These are phyloP conservation scores for Saccharomyces mikatae DNA, from an alignment of 805 yeast species.

Conservation along the genomic window DNA sequence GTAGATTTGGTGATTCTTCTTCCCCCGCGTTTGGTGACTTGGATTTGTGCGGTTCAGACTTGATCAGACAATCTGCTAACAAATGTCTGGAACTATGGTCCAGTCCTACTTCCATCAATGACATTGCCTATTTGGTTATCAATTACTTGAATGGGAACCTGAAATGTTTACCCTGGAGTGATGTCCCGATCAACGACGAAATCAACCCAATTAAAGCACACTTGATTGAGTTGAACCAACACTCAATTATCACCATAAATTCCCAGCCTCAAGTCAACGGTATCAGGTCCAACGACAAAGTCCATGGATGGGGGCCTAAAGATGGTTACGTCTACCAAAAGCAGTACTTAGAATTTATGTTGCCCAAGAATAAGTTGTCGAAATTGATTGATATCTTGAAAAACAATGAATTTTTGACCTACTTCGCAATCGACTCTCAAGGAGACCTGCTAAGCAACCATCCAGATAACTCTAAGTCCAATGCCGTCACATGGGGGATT, in stretches of 20 bases:
- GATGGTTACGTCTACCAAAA: slow-evolving; percentile 92
- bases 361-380: slow-evolving; percentile 43
- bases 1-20: slow-evolving; percentile 96
- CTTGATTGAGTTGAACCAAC: slow-evolving; percentile 54
- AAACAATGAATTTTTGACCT: slow-evolving; percentile 53
- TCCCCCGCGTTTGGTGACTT: slow-evolving; percentile 95
- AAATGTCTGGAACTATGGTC: slow-evolving; percentile 88
- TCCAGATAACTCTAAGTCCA: slow-evolving; percentile 60
- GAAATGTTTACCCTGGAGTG: slow-evolving; percentile 87
- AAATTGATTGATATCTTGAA: slow-evolving; percentile 24
- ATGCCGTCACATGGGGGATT: slow-evolving; percentile 97
- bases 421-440: slow-evolving; percentile 61
- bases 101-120: slow-evolving; percentile 51
- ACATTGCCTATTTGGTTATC: slow-evolving; percentile 55
- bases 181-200: slow-evolving; percentile 77
- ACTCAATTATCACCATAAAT: slow-evolving; percentile 74
- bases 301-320: slow-evolving; percentile 92
- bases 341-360: slow-evolving; percentile 80
- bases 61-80: slow-evolving; percentile 75
- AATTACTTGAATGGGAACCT: slow-evolving; percentile 66
- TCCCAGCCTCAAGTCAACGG: slow-evolving; percentile 94
- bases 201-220: slow-evolving; percentile 51
- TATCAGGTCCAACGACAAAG: slow-evolving; percentile 54
- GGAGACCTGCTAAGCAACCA: slow-evolving; percentile 60
- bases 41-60: slow-evolving; percentile 69